Conservation (phyloP, 2,329 filamentous ascomycete species). For the Xylaria sp. region DNA sequence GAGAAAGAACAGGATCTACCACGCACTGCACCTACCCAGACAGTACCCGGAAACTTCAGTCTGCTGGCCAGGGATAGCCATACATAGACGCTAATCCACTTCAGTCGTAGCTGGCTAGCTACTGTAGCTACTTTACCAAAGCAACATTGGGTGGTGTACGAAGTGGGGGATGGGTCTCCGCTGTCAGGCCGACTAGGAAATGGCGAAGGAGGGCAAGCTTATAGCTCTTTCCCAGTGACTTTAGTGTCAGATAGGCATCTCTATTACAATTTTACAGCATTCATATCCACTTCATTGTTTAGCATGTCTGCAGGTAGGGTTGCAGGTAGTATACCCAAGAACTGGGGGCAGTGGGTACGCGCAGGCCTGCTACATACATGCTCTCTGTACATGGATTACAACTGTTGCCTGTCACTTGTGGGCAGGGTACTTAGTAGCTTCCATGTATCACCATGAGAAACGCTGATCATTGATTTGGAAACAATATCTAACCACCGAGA, state of each 20-base stretch:
- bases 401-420: background rate
- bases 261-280: background rate
- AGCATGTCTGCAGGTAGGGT: no score
- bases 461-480: conserved; percentile 32
- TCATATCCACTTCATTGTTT: no score
- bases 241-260: background rate
- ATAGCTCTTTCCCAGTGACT: background rate
- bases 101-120: background rate
- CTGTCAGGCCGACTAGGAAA: background rate
- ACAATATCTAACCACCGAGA: conserved; percentile 11
- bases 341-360: background rate
- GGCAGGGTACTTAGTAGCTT: background rate
- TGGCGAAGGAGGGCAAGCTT: background rate
- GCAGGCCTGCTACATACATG: background rate
- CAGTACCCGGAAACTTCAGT: background rate
- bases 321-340: no score
- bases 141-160: background rate
- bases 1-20: conserved; percentile 1
- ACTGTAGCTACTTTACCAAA: background rate
- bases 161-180: background rate
- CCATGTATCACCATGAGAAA: conserved; percentile 29
- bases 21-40: background rate
- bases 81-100: background rate
- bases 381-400: background rate
- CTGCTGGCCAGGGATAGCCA: conserved; percentile 16